Conservation (phyloP, 148 eudicot species). For the Nepenthes gracilis region DNA sequence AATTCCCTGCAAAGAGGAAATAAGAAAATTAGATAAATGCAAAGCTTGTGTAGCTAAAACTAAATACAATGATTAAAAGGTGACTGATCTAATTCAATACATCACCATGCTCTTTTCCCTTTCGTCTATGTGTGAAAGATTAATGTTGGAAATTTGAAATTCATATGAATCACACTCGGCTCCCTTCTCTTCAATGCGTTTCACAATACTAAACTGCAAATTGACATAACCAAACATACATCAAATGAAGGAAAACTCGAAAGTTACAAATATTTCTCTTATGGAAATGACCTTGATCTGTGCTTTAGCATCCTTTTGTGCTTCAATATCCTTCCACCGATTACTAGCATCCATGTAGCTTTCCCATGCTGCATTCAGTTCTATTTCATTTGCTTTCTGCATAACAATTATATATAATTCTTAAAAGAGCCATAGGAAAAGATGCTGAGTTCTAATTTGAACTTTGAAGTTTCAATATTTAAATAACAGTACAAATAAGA, state of each 20-base stretch:
- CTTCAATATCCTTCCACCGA: conserved; percentile 49
- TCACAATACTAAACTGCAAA: conserved; percentile 36
- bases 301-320: conserved; percentile 44
- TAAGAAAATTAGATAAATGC: not conserved
- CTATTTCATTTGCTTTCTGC: conserved; percentile 41
- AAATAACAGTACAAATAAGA: too few relatives aligned
- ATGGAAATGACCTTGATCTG: conserved; percentile 41
- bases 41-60: not conserved
- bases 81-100: not conserved
- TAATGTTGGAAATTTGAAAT: conserved; percentile 27
- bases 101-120: conserved; percentile 58
- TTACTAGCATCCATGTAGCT: conserved; percentile 38
- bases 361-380: conserved; percentile 37
- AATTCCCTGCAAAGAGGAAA: conserved; percentile 31
- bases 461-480: too few relatives aligned
- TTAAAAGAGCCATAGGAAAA: not conserved
- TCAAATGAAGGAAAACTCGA: conserved; percentile 1
- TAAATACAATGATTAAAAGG: not conserved
- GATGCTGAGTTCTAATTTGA: too few relatives aligned
- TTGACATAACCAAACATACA: conserved; percentile 3
- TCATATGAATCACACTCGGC: conserved; percentile 49
- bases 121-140: conserved; percentile 52
- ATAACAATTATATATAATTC: not conserved
- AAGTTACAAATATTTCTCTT: conserved; percentile 1
- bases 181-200: conserved; percentile 45